phyloP scores from a whole-genome alignment of 2,329 filamentous ascomycete species.

The Tolypocladium ovalisporum region DNA sequence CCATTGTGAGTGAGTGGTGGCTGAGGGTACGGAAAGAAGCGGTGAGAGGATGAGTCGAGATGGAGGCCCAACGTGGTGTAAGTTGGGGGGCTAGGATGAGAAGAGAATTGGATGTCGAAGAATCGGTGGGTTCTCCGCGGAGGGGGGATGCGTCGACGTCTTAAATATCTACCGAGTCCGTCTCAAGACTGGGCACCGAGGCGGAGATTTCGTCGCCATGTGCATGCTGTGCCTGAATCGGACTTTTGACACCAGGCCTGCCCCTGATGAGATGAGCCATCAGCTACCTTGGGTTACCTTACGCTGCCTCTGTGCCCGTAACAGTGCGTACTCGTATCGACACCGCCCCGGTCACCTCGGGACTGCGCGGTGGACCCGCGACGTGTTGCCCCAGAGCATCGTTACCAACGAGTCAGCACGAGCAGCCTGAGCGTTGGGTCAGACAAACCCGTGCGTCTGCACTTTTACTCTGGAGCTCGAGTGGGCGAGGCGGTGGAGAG shows the following conservation, averaged over 20 bases:
- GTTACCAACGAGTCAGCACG: conserved; percentile 2
- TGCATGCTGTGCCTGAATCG: not conserved
- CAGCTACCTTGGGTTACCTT: too few species aligned
- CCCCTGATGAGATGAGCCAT: not conserved
- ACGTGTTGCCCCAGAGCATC: conserved; percentile 1
- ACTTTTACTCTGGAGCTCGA: conserved; percentile 5
- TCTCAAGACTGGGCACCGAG: not conserved
- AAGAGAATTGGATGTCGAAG: not conserved
- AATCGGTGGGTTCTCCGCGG: conserved; percentile 2
- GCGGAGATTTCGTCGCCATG: not conserved
- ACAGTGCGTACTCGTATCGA: conserved; percentile 5
- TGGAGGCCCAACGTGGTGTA: not conserved
- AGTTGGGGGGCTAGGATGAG: not conserved
- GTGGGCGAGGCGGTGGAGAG: conserved; percentile 12
- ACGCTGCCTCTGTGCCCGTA: conserved; percentile 1
- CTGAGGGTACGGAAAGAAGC: not conserved
- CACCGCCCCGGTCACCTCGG: conserved; percentile 12
- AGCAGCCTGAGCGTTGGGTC: conserved; percentile 1
- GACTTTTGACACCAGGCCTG: not conserved
- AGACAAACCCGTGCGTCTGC: conserved; percentile 2
- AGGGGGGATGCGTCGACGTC: not conserved
- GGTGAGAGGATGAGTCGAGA: not conserved
- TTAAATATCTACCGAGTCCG: conserved; percentile 9
- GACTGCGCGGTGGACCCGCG: conserved; percentile 7
- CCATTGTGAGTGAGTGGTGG: conserved; percentile 15